phyloP scores from a whole-genome alignment of 2,329 filamentous ascomycete genomes.

The Penicillium sp. region DNA sequence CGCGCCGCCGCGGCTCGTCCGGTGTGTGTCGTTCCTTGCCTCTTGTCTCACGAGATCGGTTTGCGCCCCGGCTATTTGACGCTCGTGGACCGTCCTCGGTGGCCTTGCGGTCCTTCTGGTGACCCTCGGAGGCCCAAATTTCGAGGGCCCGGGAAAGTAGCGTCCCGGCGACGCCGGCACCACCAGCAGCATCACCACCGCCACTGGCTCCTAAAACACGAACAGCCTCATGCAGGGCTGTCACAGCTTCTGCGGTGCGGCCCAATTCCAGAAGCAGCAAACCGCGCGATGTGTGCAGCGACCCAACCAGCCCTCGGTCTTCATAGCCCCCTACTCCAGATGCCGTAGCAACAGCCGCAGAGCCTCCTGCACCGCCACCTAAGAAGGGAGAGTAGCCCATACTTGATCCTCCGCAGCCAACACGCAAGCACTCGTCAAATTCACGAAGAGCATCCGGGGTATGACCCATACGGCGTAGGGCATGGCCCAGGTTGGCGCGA shows the following conservation, averaged over 20 bases:
- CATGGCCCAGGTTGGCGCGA: slow-evolving; percentile 86
- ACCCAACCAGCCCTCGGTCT: slow-evolving; percentile 51
- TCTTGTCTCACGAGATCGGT: slow-evolving; percentile 31
- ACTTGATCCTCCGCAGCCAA: slow-evolving; percentile 75
- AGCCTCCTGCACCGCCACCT: slow-evolving; percentile 40
- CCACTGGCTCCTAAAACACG: slow-evolving; percentile 50
- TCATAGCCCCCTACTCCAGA: slow-evolving; percentile 52
- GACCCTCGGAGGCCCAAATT: slow-evolving; percentile 50
- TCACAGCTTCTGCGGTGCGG: slow-evolving; percentile 75
- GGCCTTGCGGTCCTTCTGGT: slow-evolving; percentile 26
- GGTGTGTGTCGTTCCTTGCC: slow-evolving; percentile 27
- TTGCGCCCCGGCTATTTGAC: slow-evolving; percentile 25
- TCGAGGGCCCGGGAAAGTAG: slow-evolving; percentile 50
- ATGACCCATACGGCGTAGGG: slow-evolving; percentile 72
- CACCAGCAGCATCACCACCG: slow-evolving; percentile 51
- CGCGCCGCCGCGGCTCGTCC: slow-evolving; percentile 28
- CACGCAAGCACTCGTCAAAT: slow-evolving; percentile 85
- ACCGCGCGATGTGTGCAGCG: slow-evolving; percentile 62
- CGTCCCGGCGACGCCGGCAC: slow-evolving; percentile 52
- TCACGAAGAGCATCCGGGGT: slow-evolving; percentile 74
- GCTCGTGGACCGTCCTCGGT: slow-evolving; percentile 21
- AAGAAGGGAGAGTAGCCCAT: slow-evolving; percentile 73
- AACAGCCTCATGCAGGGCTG: slow-evolving; percentile 76
- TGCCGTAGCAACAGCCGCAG: slow-evolving; percentile 39
- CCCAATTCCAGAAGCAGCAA: slow-evolving; percentile 80